A percentile compares a stretch with the other conserved stretches of the same genome.
Evolutionary conservation across 129 eudicot species (phyloP).

Genomic region (Arctium lappa): DNA sequence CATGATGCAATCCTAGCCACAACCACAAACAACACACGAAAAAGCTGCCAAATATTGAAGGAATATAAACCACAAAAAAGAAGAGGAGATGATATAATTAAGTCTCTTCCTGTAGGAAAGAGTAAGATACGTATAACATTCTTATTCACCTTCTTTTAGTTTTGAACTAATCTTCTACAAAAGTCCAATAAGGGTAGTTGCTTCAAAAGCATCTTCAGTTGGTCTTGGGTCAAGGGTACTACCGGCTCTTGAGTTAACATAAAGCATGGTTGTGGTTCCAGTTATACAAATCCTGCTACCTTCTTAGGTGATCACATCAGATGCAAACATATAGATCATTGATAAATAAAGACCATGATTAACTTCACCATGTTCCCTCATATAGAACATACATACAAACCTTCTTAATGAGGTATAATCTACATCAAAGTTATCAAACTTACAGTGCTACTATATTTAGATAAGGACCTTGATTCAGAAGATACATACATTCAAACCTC

Average conservation of each 20-base stretch:
- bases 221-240: slow-evolving; percentile 76
- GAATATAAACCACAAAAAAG: not conserved
- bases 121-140: not conserved
- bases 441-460: no score
- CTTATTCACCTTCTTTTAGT: slow-evolving; percentile 73
- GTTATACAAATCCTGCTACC: slow-evolving; percentile 79
- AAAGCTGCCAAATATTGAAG: slow-evolving; percentile 53
- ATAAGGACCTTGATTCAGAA: no score
- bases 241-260: slow-evolving; percentile 80
- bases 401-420: slow-evolving; percentile 37
- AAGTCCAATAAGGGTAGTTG: slow-evolving; percentile 82
- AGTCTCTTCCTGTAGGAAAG: not conserved
- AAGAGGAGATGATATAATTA: not conserved
- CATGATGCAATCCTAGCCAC: slow-evolving; percentile 70
- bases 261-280: slow-evolving; percentile 75
- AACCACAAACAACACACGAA: slow-evolving; percentile 74
- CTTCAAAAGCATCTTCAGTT: slow-evolving; percentile 57
- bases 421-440: no score
- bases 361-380: not conserved
- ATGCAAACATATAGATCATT: slow-evolving; percentile 27
- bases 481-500: no score
- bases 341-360: not conserved
- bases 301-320: slow-evolving; percentile 66
- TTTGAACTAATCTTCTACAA: slow-evolving; percentile 87
- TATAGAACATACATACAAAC: slow-evolving; percentile 28